These are phyloP conservation scores for Symbiodinium pilosum DNA, from an alignment of 73 alveolate species.

Conservation along the genomic window DNA sequence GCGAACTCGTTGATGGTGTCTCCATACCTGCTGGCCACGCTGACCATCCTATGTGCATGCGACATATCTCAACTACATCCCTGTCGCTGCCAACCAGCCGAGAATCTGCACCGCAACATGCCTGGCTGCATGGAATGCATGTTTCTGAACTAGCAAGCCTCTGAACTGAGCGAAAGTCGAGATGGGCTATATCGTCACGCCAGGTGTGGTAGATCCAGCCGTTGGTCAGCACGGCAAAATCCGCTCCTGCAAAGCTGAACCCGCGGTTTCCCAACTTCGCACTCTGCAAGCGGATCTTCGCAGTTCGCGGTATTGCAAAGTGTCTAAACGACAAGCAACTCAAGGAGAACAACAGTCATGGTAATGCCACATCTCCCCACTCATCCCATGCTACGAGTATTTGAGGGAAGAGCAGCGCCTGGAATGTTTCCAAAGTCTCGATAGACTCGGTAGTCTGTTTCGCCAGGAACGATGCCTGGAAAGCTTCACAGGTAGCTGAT, in stretches of 20 bases:
- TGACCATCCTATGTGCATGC: background rate
- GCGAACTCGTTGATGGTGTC: conserved; percentile 47
- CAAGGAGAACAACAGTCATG: too few species aligned
- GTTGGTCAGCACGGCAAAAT: conserved; percentile 63
- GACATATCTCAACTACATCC: background rate
- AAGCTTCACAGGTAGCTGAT: background rate
- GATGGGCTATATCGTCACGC: conserved; percentile 59
- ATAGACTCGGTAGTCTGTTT: conserved; percentile 73
- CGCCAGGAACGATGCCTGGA: conserved; percentile 87
- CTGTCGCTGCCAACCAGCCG: background rate
- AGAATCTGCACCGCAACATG: background rate
- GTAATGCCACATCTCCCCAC: too few species aligned
- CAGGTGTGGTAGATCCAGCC: conserved; percentile 94
- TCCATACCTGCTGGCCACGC: background rate
- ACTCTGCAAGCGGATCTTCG: too few species aligned
- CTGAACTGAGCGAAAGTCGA: conserved; percentile 76
- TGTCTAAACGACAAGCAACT: too few species aligned
- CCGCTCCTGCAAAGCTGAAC: conserved; percentile 14
- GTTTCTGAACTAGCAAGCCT: background rate
- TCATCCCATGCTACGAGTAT: too few species aligned
- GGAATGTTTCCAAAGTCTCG: conserved; percentile 86
- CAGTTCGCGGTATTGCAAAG: too few species aligned
- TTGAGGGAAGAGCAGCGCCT: too few species aligned
- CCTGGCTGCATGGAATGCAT: background rate
- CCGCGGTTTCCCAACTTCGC: background rate